phyloP scores from a whole-genome alignment of 116 monocot genomes.

The Posidonia oceanica region DNA sequence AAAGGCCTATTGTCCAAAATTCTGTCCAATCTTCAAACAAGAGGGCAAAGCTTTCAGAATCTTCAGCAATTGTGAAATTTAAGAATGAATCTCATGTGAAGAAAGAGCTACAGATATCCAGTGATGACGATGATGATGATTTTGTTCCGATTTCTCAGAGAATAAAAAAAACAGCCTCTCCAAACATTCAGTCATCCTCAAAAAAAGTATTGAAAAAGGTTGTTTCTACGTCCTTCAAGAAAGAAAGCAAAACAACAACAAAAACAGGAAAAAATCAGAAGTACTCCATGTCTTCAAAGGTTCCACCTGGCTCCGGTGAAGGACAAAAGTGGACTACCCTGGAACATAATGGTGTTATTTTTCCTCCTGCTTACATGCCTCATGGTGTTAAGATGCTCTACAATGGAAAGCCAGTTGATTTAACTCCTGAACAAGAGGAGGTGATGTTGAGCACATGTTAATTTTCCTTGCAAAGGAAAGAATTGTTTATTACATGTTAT shows the following conservation, averaged over 20 bases:
- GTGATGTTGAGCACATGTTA: slow-evolving; percentile 19
- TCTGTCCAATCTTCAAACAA: slow-evolving; percentile 34
- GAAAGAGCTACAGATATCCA: slow-evolving; percentile 31
- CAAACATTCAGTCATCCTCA: slow-evolving; percentile 21
- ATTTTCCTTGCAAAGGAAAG: not conserved
- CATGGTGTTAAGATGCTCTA: slow-evolving; percentile 98
- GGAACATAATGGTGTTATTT: slow-evolving; percentile 95
- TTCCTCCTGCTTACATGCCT: slow-evolving; percentile 88
- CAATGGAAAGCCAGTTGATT: slow-evolving; percentile 79
- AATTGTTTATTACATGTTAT: not conserved
- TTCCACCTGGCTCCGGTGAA: slow-evolving; percentile 92
- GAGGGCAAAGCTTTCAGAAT: slow-evolving; percentile 49
- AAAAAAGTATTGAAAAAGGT: slow-evolving; percentile 51
- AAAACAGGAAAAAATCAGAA: slow-evolving; percentile 40
- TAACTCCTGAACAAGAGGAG: slow-evolving; percentile 97
- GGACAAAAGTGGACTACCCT: slow-evolving; percentile 94
- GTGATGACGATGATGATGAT: slow-evolving; percentile 27
- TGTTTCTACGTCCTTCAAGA: slow-evolving; percentile 36
- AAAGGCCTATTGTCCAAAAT: slow-evolving; percentile 38
- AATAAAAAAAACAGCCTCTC: slow-evolving; percentile 41
- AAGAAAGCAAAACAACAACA: slow-evolving; percentile 42
- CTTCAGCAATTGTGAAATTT: slow-evolving; percentile 17
- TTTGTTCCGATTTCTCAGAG: slow-evolving; percentile 56
- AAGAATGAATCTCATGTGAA: slow-evolving; percentile 36
- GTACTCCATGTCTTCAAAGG: slow-evolving; percentile 47